Evolutionary conservation across 768 basidiomycete genomes (phyloP).

Genomic region (Auricularia auricula-judae): DNA sequence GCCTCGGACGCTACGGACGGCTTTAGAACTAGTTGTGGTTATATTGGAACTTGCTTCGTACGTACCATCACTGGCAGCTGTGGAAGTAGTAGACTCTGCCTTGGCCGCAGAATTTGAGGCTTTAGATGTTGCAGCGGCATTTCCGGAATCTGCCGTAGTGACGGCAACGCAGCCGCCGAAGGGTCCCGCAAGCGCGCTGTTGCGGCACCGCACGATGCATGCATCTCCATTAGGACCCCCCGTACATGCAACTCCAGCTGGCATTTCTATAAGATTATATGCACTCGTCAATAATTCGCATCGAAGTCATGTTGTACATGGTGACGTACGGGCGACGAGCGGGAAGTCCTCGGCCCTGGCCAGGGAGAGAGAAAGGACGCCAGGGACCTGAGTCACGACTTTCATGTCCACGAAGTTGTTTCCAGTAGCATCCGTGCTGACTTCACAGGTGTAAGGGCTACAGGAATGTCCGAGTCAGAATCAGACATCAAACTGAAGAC

Average conservation of each 20-base stretch:
- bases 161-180: conserved; percentile 21
- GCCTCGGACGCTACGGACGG: not conserved
- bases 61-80: not conserved
- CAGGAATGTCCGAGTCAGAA: not conserved
- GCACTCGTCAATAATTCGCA: too few species aligned
- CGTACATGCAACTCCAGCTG: conserved; percentile 8
- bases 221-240: conserved; percentile 10
- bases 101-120: not conserved
- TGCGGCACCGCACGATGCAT: conserved; percentile 13
- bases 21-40: too few species aligned
- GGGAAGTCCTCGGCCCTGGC: conserved; percentile 10
- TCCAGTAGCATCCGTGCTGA: conserved; percentile 18
- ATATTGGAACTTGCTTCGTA: too few species aligned
- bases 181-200: conserved; percentile 17
- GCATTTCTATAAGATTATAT: conserved; percentile 1
- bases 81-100: conserved; percentile 5
- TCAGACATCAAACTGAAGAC: too few species aligned
- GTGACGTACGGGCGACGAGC: conserved; percentile 7
- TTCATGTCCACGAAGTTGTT: conserved; percentile 12
- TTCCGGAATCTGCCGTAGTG: not conserved
- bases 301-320: too few species aligned
- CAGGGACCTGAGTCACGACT: conserved; percentile 16
- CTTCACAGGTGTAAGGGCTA: conserved; percentile 15
- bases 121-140: not conserved
- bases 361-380: conserved; percentile 2